Percentiles rank a stretch among this genome's conserved stretches.
phyloP scores from a whole-genome alignment of 768 basidiomycete genomes.

The Mycena venus region DNA sequence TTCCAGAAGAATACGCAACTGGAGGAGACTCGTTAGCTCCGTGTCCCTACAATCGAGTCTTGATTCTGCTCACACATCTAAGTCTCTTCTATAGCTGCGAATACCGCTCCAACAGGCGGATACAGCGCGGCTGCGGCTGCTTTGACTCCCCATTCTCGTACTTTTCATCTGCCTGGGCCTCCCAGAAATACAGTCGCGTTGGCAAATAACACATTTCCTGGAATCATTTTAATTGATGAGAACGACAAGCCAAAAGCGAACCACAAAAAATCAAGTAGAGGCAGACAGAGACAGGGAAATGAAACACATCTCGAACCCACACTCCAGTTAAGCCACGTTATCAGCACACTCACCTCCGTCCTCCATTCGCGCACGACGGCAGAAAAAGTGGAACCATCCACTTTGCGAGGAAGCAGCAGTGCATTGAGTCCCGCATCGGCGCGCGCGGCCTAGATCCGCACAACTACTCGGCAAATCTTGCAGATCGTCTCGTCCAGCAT shows the following conservation, averaged over 20 bases:
- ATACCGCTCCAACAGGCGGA: constrained; percentile 5
- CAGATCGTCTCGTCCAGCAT: constrained; percentile 25
- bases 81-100: neutral
- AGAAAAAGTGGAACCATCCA: neutral
- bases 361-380: constrained; percentile 1
- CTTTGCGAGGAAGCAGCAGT: neutral
- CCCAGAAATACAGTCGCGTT: constrained; percentile 18
- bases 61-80: too few relatives aligned
- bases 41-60: too few relatives aligned
- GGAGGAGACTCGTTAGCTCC: too few relatives aligned
- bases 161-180: neutral
- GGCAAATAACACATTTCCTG: constrained; percentile 28
- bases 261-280: too few relatives aligned
- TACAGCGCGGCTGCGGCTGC: constrained; percentile 8
- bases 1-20: too few relatives aligned
- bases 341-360: neutral
- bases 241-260: too few relatives aligned
- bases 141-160: neutral
- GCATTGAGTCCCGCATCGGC: constrained; percentile 8
- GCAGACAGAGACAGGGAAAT: too few relatives aligned
- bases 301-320: constrained; percentile 6
- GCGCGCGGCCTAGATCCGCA: constrained; percentile 23
- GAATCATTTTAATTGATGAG: too few relatives aligned
- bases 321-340: constrained; percentile 31
- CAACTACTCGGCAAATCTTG: constrained; percentile 22